A percentile compares a stretch with the other conserved stretches of the same genome.
These are phyloP conservation scores for Tetrapisispora arboricola DNA, from an alignment of 805 yeast genomes.

Conservation along the genomic window DNA sequence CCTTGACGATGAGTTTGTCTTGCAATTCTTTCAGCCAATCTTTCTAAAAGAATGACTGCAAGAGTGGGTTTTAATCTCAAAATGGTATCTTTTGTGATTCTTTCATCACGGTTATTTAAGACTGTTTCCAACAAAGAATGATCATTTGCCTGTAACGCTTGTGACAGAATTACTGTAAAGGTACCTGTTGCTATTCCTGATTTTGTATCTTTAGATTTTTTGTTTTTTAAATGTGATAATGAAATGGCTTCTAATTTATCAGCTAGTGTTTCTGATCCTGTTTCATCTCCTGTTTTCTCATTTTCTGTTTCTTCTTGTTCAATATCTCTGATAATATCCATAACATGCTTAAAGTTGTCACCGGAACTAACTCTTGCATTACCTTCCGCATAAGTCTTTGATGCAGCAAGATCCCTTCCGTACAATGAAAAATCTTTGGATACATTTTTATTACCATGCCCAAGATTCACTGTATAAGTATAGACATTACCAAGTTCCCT, in stretches of 20 bases:
- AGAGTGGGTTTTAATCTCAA: constrained; percentile 45
- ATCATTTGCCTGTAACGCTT: constrained; percentile 82
- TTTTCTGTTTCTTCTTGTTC: constrained; percentile 33
- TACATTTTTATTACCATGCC: constrained; percentile 4
- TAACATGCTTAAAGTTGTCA: constrained; percentile 47
- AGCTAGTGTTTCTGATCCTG: constrained; percentile 41
- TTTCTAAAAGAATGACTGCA: constrained; percentile 47
- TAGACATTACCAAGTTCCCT: constrained; percentile 31
- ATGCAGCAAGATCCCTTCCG: constrained; percentile 40
- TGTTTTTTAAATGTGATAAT: constrained; percentile 9
- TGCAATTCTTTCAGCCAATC: constrained; percentile 49
- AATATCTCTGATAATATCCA: constrained; percentile 33
- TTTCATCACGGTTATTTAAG: constrained; percentile 43
- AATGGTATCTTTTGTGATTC: constrained; percentile 43
- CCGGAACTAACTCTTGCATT: constrained; percentile 56
- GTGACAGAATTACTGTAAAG: constrained; percentile 72
- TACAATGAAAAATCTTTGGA: constrained; percentile 13
- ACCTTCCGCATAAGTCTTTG: constrained; percentile 50
- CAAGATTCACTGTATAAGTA: constrained; percentile 31
- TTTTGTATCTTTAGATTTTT: constrained; percentile 23
- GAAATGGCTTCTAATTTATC: constrained; percentile 32
- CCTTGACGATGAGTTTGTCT: constrained; percentile 46
- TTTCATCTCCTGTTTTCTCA: constrained; percentile 35
- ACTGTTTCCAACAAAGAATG: constrained; percentile 79
- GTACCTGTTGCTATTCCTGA: constrained; percentile 60